A percentile compares a stretch with the other conserved stretches of the same genome.
Conservation (phyloP, 2,329 filamentous ascomycete species). For the Fonsecaea monophora region DNA sequence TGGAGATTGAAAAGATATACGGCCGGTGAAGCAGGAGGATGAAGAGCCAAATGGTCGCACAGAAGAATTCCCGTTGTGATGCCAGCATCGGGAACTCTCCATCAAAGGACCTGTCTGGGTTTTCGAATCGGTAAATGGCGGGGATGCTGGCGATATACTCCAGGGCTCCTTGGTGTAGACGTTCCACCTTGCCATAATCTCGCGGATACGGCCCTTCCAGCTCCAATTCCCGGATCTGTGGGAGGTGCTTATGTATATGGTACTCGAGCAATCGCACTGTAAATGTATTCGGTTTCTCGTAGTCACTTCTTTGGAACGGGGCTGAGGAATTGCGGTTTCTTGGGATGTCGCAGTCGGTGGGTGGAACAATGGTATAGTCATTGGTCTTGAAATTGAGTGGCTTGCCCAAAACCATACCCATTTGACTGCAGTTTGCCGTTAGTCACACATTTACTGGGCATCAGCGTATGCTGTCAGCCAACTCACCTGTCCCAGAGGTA, state of each 20-base stretch:
- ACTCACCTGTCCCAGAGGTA: slow-evolving; percentile 28
- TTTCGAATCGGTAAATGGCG: slow-evolving; percentile 15
- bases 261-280: slow-evolving; percentile 24
- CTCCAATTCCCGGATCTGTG: slow-evolving; percentile 19
- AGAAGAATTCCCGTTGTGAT: slow-evolving; percentile 23
- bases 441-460: background rate
- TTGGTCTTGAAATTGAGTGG: slow-evolving; percentile 19
- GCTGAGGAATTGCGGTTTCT: slow-evolving; percentile 21
- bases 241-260: slow-evolving; percentile 12
- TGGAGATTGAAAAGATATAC: slow-evolving; percentile 22
- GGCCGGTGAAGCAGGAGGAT: slow-evolving; percentile 23
- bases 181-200: slow-evolving; percentile 24
- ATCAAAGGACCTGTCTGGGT: slow-evolving; percentile 22
- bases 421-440: slow-evolving; percentile 7
- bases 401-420: slow-evolving; percentile 26
- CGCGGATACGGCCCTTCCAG: slow-evolving; percentile 22
- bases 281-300: slow-evolving; percentile 21
- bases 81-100: slow-evolving; percentile 16
- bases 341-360: slow-evolving; percentile 25
- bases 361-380: slow-evolving; percentile 17
- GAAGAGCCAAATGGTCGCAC: slow-evolving; percentile 22
- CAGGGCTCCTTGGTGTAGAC: slow-evolving; percentile 18
- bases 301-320: slow-evolving; percentile 6
- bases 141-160: slow-evolving; percentile 21
- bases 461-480: no score